Percentiles rank a stretch among this genome's conserved stretches.
Evolutionary conservation across 805 yeast species (phyloP).

Genomic region (Metschnikowia amazonensis): DNA sequence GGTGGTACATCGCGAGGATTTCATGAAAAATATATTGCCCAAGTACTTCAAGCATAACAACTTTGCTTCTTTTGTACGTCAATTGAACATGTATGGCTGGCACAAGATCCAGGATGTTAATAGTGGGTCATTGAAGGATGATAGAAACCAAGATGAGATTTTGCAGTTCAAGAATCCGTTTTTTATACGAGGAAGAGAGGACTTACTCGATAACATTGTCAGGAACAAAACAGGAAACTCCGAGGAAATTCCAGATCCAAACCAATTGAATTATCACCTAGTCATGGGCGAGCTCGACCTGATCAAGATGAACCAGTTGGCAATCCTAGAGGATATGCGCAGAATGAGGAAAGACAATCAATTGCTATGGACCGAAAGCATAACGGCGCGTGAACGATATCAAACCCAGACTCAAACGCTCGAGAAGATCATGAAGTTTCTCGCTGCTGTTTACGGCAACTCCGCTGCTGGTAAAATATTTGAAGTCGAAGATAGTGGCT

Average conservation of each 20-base stretch:
- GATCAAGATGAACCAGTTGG: constrained; percentile 71
- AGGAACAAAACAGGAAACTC: constrained; percentile 54
- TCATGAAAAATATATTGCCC: constrained; percentile 82
- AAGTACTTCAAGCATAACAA: constrained; percentile 92
- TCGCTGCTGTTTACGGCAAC: constrained; percentile 75
- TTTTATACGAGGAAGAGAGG: constrained; percentile 75
- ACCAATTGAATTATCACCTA: constrained; percentile 42
- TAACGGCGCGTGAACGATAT: constrained; percentile 77
- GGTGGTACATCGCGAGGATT: constrained; percentile 77
- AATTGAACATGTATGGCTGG: constrained; percentile 98
- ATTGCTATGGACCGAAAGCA: constrained; percentile 86
- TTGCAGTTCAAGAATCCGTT: constrained; percentile 87
- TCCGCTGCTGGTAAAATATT: constrained; percentile 47
- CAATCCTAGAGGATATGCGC: constrained; percentile 79
- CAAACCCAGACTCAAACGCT: constrained; percentile 82
- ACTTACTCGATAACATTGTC: constrained; percentile 77
- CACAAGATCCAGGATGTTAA: constrained; percentile 93
- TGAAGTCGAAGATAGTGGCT: constrained; percentile 27
- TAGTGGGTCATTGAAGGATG: constrained; percentile 57
- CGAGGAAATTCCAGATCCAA: constrained; percentile 24
- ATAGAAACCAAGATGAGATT: constrained; percentile 62
- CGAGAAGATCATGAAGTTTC: constrained; percentile 79
- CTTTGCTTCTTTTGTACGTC: constrained; percentile 94
- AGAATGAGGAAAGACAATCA: constrained; percentile 86
- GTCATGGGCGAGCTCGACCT: constrained; percentile 69